Evolutionary conservation across 2,329 filamentous ascomycete genomes (phyloP).

Genomic region (Tolypocladium endophyticum): DNA sequence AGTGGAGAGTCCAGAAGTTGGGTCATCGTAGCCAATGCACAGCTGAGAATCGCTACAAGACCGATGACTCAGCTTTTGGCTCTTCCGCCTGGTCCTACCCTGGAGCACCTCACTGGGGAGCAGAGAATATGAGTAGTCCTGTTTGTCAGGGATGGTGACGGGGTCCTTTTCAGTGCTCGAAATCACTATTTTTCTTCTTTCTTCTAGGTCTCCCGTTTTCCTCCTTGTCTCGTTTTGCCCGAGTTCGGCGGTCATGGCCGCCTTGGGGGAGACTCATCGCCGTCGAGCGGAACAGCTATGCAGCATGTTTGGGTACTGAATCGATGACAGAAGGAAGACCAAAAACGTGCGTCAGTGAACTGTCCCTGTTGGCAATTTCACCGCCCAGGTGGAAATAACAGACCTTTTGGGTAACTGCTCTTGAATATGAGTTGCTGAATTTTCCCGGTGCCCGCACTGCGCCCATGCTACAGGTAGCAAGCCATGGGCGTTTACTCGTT

Average conservation of each 20-base stretch:
- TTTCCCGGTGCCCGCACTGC: not conserved
- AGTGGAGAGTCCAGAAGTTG: not conserved
- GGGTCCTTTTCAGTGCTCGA: not conserved
- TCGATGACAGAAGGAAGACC: too few species aligned
- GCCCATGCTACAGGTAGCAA: not conserved
- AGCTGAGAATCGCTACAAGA: not conserved
- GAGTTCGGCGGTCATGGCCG: not conserved
- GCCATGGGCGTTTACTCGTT: not conserved
- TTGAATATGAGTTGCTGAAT: not conserved
- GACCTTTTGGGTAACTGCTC: not conserved
- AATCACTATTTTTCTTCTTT: not conserved
- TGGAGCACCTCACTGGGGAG: not conserved
- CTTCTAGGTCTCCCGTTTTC: too few species aligned
- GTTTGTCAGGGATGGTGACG: not conserved
- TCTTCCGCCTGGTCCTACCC: not conserved
- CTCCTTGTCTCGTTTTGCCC: too few species aligned
- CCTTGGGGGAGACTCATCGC: not conserved
- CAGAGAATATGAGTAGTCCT: not conserved
- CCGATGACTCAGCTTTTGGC: slow-evolving; percentile 7
- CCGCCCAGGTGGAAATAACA: not conserved
- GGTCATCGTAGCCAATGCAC: not conserved
- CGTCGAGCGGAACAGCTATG: too few species aligned
- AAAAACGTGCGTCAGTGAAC: not conserved
- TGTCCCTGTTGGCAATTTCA: not conserved
- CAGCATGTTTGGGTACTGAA: too few species aligned